Evolutionary conservation across 345 rosid genomes (phyloP).

Genomic region (Cochlearia excelsa): DNA sequence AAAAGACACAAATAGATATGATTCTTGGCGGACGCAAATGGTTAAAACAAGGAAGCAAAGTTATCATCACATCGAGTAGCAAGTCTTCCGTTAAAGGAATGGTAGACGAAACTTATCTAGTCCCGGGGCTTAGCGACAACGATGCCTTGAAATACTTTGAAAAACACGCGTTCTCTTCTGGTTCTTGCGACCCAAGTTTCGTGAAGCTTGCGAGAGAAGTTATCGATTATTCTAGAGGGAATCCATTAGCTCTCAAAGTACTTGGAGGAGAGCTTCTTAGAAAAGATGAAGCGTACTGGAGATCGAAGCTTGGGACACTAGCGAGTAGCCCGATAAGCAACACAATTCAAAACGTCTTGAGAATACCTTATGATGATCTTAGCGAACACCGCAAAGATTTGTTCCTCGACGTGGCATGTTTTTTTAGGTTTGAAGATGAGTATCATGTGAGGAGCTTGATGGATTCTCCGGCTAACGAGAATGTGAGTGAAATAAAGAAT

Average conservation of each 20-base stretch:
- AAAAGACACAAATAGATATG: background rate
- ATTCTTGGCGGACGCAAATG: conserved; percentile 13
- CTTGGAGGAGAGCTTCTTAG: conserved; percentile 24
- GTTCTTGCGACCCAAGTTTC: conserved; percentile 3
- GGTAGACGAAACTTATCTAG: conserved; percentile 8
- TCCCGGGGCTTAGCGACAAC: conserved; percentile 4
- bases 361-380: conserved; percentile 32
- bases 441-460: conserved; percentile 9
- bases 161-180: conserved; percentile 15
- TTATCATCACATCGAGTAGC: conserved; percentile 24
- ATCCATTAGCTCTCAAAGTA: conserved; percentile 39
- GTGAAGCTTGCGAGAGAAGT: conserved; percentile 10
- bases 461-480: conserved; percentile 10
- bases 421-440: conserved; percentile 18
- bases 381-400: conserved; percentile 2
- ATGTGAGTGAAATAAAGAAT: conserved; percentile 3
- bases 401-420: conserved; percentile 43
- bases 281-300: conserved; percentile 17
- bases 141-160: conserved; percentile 19
- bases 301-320: conserved; percentile 7
- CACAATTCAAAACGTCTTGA: conserved; percentile 18
- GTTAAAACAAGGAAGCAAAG: conserved; percentile 25
- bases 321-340: conserved; percentile 8
- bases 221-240: conserved; percentile 29
- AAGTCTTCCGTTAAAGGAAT: conserved; percentile 9